Base-by-base conservation (phyloP, 352 stramenopile genomes). In the Poterioochromonas sp. region DNA sequence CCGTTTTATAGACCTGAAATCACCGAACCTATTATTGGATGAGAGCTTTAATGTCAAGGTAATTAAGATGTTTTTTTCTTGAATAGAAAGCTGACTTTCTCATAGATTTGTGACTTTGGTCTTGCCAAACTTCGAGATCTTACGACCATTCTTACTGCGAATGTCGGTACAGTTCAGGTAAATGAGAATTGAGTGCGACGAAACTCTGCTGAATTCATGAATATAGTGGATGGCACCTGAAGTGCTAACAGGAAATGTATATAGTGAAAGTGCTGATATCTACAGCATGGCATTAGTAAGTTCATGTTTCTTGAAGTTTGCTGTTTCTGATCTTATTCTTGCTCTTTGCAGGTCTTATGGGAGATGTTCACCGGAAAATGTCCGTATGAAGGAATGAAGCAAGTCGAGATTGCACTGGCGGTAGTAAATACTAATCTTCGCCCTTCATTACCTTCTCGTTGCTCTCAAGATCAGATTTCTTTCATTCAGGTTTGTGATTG, bases 31-130 rank as follows among this genome's bases (percentile, higher is more conserved):
- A 32, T 81, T 88, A 39, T 35, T 88, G 1, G 80, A 65, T 41
- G 73, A 69, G 11, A 70, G 51, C 26, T 69, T 39, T 73, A 41
- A 62, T 69, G 29, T 78, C 11, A 91, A 91, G 79, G 73, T 89
- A 39, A 80, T 89, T 49, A 85, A 88, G 78, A 85, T 87, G 80
- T 87, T 83, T 74, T 85, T 69, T 54, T 92, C 64, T 98, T 29
- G n/a, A n/a, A n/a, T n/a, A n/a, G n/a, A n/a, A n/a, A n/a, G n/a
- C n/a, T n/a, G n/a, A 35, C 29, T 63, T 32, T 34, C 2, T 63
- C 29, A 35, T 34, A 98, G 83, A 95, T 99, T 78, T 94, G 92
- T 58, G 95, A 98, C 84, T 98, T 98, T 85, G 94, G 94, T 12
- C 85, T 99, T 18, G 97, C 93, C 71, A 92, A 94, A 41, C 86